These are phyloP conservation scores for Lanmaoa rubissima DNA, from an alignment of 768 basidiomycete genomes.

Conservation along the genomic window DNA sequence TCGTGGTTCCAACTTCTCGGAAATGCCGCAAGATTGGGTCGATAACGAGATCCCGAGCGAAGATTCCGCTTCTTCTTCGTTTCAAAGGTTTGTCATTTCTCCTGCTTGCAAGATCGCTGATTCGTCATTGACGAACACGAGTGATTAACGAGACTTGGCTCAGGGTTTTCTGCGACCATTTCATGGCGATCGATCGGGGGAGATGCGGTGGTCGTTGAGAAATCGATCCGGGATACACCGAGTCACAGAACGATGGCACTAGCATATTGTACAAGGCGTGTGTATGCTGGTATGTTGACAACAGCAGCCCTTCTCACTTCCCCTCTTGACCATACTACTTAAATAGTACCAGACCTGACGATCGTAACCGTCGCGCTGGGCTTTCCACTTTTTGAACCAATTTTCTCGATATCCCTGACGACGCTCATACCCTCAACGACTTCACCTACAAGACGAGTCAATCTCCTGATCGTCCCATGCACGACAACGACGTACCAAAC, in stretches of 20 bases:
- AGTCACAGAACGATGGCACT: not conserved
- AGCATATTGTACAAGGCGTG: not conserved
- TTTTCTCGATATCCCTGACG: not conserved
- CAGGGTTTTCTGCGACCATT: no score
- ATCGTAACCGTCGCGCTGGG: not conserved
- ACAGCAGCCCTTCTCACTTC: not conserved
- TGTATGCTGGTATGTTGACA: not conserved
- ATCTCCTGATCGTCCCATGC: not conserved
- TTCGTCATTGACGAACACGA: no score
- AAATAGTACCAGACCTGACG: not conserved
- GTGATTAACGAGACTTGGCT: no score
- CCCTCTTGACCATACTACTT: no score
- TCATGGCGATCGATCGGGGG: no score
- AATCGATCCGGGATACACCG: not conserved
- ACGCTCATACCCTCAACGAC: not conserved
- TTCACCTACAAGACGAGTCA: not conserved
- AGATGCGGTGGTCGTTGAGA: not conserved
- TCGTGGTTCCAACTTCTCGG: no score
- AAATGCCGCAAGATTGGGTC: no score
- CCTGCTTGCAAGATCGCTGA: no score
- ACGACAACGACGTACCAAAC: slow-evolving; percentile 7
- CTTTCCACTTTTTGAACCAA: not conserved
- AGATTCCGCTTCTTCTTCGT: no score
- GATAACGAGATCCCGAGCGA: no score
- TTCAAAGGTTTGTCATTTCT: no score